Base-by-base conservation (phyloP, 805 yeast genomes). In the Wickerhamomyces hampshirensis region DNA sequence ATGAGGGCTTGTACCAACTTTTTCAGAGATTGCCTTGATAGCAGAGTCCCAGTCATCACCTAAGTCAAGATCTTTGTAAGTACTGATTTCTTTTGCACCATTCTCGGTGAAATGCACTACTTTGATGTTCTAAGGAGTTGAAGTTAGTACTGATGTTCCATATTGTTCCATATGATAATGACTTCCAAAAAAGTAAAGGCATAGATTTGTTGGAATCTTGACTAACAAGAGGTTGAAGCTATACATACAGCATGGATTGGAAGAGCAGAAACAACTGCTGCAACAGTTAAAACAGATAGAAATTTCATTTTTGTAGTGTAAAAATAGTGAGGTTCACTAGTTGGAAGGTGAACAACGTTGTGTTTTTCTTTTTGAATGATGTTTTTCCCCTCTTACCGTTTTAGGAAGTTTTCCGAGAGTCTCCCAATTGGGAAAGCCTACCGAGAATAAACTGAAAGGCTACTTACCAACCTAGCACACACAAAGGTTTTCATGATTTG, bases 191-290 rank as follows among this genome's bases (percentile, higher is more conserved):
- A n/a, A n/a, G n/a, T n/a, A n/a, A n/a, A n/a, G n/a, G n/a, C n/a
- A n/a, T n/a, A n/a, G n/a, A n/a, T n/a, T n/a, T n/a, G n/a, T n/a
- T n/a, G n/a, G n/a, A n/a, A n/a, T n/a, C n/a, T n/a, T 18, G 9
- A 18, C 5, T 6, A 30, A 10, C 19, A 15, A 13, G 12, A 26
- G 8, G 29, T 6, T 13, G 18, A 4, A 14, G 30, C 6, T n/a
- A 23, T 14, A 50, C 56, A 13, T 44, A 51, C 56, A 2, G 48
- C 50, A 31, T 45, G 42, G 44, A 49, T 42, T 23, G 58, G 56
- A 11, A 44, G 14, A 9, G 53, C 50, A 14, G 49, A 7, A 1
- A 42, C 53, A 10, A 39, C 46, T 9, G 52, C 43, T 5, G 44
- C 45, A 6, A 44, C 35, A 5, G 50, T 39, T 29, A 48, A 42